phyloP scores from a whole-genome alignment of 2,329 filamentous ascomycete species.

The Neonectria punicea region DNA sequence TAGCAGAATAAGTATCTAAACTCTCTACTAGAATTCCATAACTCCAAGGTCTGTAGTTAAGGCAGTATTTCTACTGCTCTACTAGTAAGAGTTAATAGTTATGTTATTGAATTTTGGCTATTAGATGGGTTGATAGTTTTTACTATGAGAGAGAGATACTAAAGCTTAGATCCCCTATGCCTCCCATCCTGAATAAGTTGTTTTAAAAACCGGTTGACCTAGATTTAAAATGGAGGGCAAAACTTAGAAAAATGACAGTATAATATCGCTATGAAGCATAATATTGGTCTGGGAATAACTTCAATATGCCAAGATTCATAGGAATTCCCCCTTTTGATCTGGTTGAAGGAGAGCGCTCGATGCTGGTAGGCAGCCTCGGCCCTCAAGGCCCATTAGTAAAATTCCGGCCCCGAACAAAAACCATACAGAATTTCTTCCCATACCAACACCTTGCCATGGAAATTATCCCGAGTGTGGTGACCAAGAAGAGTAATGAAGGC shows the following conservation, averaged over 20 bases:
- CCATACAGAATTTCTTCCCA: too few relatives aligned
- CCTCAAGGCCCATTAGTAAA: too few relatives aligned
- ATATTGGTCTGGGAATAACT: not conserved
- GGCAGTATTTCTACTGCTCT: conserved; percentile 13
- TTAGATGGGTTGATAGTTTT: accelerated
- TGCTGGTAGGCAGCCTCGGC: not conserved
- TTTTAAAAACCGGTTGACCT: not conserved
- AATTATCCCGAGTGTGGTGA: too few relatives aligned
- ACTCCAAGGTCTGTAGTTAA: conserved; percentile 16
- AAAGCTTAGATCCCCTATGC: conserved; percentile 6
- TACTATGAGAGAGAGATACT: conserved; percentile 3
- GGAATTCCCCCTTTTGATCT: not conserved
- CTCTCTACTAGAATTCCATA: conserved; percentile 3
- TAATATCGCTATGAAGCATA: conserved; percentile 6
- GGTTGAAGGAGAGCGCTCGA: conserved; percentile 5
- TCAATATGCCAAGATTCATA: accelerated
- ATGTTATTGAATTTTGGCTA: not conserved
- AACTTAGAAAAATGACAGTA: conserved; percentile 23
- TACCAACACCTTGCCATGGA: too few relatives aligned
- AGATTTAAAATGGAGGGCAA: not conserved
- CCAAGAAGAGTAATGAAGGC: too few relatives aligned
- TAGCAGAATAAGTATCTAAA: conserved; percentile 25
- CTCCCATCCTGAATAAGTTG: not conserved
- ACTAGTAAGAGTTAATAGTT: not conserved
- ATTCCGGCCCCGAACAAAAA: too few relatives aligned